These are phyloP conservation scores for Hypoxylon fuscum DNA, from an alignment of 495 filamentous ascomycete genomes.

Conservation along the genomic window DNA sequence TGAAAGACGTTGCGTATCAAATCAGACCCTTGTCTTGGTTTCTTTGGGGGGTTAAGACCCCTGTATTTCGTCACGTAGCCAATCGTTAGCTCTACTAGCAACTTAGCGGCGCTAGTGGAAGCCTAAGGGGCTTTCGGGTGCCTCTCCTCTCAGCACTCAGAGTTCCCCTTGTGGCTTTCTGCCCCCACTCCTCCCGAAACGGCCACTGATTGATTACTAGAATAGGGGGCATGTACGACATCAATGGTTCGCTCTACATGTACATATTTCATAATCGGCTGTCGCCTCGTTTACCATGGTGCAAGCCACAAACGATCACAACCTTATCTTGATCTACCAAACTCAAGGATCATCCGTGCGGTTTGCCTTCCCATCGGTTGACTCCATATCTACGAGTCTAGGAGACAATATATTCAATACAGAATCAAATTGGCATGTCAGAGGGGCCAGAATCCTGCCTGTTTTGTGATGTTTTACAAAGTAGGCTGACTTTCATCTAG, in stretches of 20 bases:
- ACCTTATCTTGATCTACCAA: conserved; percentile 24
- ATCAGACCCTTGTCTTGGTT: conserved; percentile 33
- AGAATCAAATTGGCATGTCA: no score
- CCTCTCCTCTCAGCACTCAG: not conserved
- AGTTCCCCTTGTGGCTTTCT: not conserved
- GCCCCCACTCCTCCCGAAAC: not conserved
- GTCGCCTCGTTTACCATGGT: not conserved
- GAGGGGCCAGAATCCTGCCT: no score
- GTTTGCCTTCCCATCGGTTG: not conserved
- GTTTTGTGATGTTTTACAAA: no score
- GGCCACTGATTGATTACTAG: not conserved
- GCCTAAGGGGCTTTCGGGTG: conserved; percentile 23
- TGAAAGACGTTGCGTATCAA: conserved; percentile 35
- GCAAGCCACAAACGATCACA: conserved; percentile 7
- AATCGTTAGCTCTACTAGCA: conserved; percentile 22
- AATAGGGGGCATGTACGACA: conserved; percentile 18
- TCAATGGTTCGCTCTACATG: conserved; percentile 14
- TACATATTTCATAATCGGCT: not conserved
- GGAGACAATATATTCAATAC: no score
- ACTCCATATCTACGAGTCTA: no score
- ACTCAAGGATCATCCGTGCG: conserved; percentile 24
- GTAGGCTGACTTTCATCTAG: no score
- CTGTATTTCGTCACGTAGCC: conserved; percentile 17
- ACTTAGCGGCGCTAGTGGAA: conserved; percentile 12
- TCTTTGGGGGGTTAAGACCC: conserved; percentile 11